Evolutionary conservation across 148 eudicot species (phyloP), one percentile per base, ranked within the genome.

Genomic region (Silene uniflora): DNA sequence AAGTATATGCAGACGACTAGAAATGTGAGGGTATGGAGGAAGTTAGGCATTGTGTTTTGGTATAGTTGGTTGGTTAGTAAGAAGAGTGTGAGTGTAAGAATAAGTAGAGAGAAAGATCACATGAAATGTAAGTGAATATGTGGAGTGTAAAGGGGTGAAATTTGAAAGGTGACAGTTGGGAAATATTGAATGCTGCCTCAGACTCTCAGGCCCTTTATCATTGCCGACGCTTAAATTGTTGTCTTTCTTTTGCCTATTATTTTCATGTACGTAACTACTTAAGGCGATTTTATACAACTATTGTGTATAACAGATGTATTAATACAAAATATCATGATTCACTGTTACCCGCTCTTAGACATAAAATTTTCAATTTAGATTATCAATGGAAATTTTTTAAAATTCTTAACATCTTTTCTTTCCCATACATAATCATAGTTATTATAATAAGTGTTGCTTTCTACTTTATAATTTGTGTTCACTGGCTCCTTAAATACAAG

Each of bases 161-260:
- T 18, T 18, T 52, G 72, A 11, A 18, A 0, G 56, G 56, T 52
- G 72, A 78, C 82, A 74, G 80, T 56, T 74, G 75, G 74, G 56
- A 74, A 75, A 80, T 80, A 75, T 75, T 80, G 75, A 79, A 74
- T 79, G 77, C 54, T 0, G 19, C 23, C 19, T 21, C 22, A 22
- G 62, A 54, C 35, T 14, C 5, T 27, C 44, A n/a, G 62, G 21
- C 59, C 73, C 59, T 14, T 47, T 11, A 16, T 58, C 35, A 46
- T 8, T 76, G 79, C 32, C 65, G 25, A 69, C 62, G 66, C 75
- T 77, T 77, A 71, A 71, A 62, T 69, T 71, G 80, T 60, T 29
- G 70, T 74, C 42, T 49, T 17, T 71, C 12, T 77, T 32, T 32
- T 32, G 35, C 35, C 35, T 1, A 32, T 32, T 32, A 32, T 32